A percentile compares a stretch with the other conserved stretches of the same genome.
phyloP scores from a whole-genome alignment of 768 basidiomycete genomes.

The Amanita brunnescens region DNA sequence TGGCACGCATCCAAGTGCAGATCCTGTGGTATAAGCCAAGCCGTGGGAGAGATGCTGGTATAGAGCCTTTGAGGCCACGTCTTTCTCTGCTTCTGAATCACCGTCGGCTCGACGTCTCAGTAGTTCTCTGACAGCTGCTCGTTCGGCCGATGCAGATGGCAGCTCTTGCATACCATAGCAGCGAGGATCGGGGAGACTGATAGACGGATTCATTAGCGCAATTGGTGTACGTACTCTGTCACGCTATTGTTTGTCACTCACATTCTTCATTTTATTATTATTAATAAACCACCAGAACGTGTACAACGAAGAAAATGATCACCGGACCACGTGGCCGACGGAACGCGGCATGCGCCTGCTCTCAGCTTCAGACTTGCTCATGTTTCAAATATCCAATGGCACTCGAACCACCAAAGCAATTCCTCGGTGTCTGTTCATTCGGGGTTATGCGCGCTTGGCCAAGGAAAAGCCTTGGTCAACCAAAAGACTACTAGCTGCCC shows the following conservation, averaged over 20 bases:
- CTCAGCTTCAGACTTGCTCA: too few species aligned
- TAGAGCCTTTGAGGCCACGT: conserved; percentile 21
- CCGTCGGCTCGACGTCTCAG: conserved; percentile 1
- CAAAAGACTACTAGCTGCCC: not conserved
- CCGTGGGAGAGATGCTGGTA: conserved; percentile 39
- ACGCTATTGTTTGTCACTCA: too few species aligned
- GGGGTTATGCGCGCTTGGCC: too few species aligned
- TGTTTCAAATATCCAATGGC: too few species aligned
- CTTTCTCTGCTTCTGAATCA: not conserved
- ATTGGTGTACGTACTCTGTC: too few species aligned
- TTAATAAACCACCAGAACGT: too few species aligned
- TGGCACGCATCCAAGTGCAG: conserved; percentile 42
- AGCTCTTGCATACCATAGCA: conserved; percentile 13
- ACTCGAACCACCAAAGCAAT: too few species aligned
- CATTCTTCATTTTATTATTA: too few species aligned
- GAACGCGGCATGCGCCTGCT: too few species aligned
- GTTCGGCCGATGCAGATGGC: conserved; percentile 27
- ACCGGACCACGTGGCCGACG: too few species aligned
- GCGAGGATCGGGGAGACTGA: not conserved
- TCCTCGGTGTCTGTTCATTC: too few species aligned
- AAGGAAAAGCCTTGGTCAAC: not conserved
- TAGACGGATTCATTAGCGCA: not conserved
- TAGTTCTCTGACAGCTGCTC: conserved; percentile 24
- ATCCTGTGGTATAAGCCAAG: conserved; percentile 51
- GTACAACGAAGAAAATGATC: too few species aligned